Conservation (phyloP, 495 filamentous ascomycete genomes). For the Penicillium canariense region DNA sequence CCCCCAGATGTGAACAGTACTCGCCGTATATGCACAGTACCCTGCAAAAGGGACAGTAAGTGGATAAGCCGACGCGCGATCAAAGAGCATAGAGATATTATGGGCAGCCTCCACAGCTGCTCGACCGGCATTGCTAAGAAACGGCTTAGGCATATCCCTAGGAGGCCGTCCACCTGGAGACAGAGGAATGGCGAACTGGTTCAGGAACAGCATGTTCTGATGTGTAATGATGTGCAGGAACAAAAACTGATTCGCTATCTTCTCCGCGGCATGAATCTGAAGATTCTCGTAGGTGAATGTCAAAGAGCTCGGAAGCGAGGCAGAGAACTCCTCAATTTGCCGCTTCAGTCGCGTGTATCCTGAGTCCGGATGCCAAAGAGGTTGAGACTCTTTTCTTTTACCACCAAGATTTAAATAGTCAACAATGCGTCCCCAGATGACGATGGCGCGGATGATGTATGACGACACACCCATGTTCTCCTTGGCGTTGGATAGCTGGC, state of each 20-base stretch:
- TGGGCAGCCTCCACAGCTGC: constrained; percentile 87
- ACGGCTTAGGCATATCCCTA: constrained; percentile 74
- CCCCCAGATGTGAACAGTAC: constrained; percentile 87
- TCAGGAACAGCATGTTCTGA: constrained; percentile 87
- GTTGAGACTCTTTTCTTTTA: constrained; percentile 70
- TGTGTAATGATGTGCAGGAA: constrained; percentile 88
- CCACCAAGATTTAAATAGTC: constrained; percentile 90
- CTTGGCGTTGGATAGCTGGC: constrained; percentile 62
- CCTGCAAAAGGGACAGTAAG: constrained; percentile 90
- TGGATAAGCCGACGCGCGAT: constrained; percentile 73
- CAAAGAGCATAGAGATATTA: constrained; percentile 79
- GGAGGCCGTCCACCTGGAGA: constrained; percentile 64
- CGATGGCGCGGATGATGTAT: constrained; percentile 83
- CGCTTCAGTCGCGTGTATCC: constrained; percentile 67
- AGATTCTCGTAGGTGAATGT: constrained; percentile 80
- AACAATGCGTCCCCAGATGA: constrained; percentile 87
- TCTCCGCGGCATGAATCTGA: constrained; percentile 76
- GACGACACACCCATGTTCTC: constrained; percentile 94
- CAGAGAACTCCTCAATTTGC: constrained; percentile 67
- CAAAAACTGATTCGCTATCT: constrained; percentile 88
- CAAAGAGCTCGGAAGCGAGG: constrained; percentile 65
- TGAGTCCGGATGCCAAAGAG: constrained; percentile 81
- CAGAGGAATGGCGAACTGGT: constrained; percentile 80
- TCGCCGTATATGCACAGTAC: constrained; percentile 90
- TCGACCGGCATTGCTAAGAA: constrained; percentile 70